Base-by-base conservation (phyloP, 805 yeast genomes). In the Nakazawaea laoshanensis region DNA sequence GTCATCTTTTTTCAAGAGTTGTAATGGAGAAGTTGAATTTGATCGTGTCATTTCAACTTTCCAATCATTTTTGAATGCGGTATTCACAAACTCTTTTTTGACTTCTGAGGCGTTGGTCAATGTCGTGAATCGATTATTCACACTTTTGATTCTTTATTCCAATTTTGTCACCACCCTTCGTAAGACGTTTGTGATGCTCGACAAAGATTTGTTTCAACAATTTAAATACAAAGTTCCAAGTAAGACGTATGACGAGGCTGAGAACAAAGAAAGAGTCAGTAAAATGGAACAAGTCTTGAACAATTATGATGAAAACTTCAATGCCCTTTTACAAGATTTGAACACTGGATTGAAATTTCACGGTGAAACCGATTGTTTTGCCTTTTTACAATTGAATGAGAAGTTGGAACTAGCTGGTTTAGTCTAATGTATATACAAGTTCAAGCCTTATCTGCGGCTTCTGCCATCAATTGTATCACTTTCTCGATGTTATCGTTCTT, bases 391-490 rank as follows among this genome's bases (percentile, higher is more conserved):
- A 2, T 50, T 74, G 29, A 60, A 59, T 23, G 67, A 63, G 19
- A 55, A 67, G 36, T 50, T 74, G 33, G 68, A 63, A 15, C 12
- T 29, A 20, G 22, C 20, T 4, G 29, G 34, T 18, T 28, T 28
- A 10, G 17, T 30, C 5, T 29, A 12, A 24, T n/a, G 4, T n/a
- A n/a, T n/a, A n/a, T n/a, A n/a, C n/a, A n/a, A n/a, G n/a, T n/a
- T 32, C 14, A 26, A 10, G 13, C 27, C 35, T 49, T 55, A 3
- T 55, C 57, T 2, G 74, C 67, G 23, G 70, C 58, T 42, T 70
- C 74, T 5, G 79, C 81, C 95, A 88, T 86, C 56, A 77, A 62
- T 19, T 63, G 53, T 15, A 87, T 68, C 38, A 88, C 71, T 18
- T 61, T 62, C 33, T 85, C 88, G 9, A 86, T 65, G 45, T 86